phyloP scores from a whole-genome alignment of 1,284 basidiomycete genomes.

The Pseudozyma tsukubaensis region DNA sequence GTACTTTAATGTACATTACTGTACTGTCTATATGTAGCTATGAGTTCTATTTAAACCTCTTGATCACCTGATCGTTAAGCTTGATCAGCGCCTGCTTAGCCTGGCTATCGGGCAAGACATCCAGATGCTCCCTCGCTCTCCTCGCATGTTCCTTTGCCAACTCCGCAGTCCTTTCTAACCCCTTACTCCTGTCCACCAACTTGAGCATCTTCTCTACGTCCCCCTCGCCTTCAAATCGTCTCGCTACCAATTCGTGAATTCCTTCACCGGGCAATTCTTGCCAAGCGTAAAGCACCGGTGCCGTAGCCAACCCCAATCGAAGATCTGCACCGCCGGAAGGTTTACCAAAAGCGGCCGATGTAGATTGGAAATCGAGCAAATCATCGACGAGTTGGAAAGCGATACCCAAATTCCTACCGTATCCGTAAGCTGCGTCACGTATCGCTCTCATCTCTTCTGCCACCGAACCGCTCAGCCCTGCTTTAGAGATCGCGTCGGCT shows the following conservation, averaged over 20 bases:
- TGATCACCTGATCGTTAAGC: constrained; percentile 60
- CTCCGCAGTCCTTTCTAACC: constrained; percentile 59
- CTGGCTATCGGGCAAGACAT: constrained; percentile 53
- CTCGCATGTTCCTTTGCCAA: constrained; percentile 62
- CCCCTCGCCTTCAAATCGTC: constrained; percentile 83
- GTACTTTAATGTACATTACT: too few species aligned
- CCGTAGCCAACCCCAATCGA: constrained; percentile 86
- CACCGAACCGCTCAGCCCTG: constrained; percentile 9
- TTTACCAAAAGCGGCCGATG: constrained; percentile 78
- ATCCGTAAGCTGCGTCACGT: constrained; percentile 93
- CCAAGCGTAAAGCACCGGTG: constrained; percentile 93
- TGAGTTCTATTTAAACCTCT: constrained; percentile 52
- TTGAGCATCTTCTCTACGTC: constrained; percentile 78
- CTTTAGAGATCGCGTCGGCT: constrained; percentile 72
- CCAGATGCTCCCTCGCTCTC: constrained; percentile 49
- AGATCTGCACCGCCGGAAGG: constrained; percentile 85
- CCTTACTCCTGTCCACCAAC: constrained; percentile 54
- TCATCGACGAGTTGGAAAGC: constrained; percentile 86
- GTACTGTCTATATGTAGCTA: neutral
- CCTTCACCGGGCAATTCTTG: constrained; percentile 80
- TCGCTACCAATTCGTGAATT: constrained; percentile 78
- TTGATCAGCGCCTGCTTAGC: constrained; percentile 60
- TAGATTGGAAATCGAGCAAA: constrained; percentile 84
- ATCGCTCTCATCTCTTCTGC: constrained; percentile 71
- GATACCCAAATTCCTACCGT: constrained; percentile 85